Conservation (phyloP, 345 rosid species). For the Erucastrum elatum region DNA sequence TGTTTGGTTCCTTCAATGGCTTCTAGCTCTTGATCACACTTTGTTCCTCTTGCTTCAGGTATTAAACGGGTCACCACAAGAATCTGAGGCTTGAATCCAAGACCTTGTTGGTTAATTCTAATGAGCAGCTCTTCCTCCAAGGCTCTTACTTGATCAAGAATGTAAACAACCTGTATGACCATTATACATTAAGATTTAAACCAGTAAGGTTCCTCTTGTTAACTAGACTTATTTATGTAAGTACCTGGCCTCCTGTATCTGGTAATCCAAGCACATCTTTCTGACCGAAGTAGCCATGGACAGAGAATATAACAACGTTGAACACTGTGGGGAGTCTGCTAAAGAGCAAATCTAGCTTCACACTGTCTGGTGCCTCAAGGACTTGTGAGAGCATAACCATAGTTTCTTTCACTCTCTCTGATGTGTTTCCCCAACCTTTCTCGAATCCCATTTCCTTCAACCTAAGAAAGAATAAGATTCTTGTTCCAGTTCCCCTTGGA, state of each 20-base stretch:
- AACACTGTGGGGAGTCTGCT: constrained; percentile 74
- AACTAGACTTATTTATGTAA: not conserved
- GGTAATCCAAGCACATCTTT: constrained; percentile 90
- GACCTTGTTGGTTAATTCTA: constrained; percentile 75
- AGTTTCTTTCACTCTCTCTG: constrained; percentile 65
- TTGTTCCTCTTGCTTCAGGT: constrained; percentile 80
- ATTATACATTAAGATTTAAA: not conserved
- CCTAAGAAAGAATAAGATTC: constrained; percentile 42
- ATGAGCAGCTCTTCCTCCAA: constrained; percentile 75
- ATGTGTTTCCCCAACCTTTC: constrained; percentile 89
- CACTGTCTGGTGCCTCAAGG: constrained; percentile 85
- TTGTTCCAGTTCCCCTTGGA: not conserved
- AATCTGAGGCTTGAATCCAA: constrained; percentile 74
- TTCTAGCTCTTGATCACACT: constrained; percentile 80
- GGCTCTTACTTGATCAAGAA: constrained; percentile 96
- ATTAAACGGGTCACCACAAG: constrained; percentile 83
- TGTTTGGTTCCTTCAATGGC: constrained; percentile 63
- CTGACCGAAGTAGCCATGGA: constrained; percentile 93
- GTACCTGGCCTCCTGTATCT: constrained; percentile 94
- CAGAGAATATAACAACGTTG: constrained; percentile 83
- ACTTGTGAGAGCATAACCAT: constrained; percentile 76
- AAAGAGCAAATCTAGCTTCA: constrained; percentile 60
- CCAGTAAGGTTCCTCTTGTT: not conserved
- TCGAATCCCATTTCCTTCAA: constrained; percentile 91
- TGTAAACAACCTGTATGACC: constrained; percentile 76